Evolutionary conservation across 2,329 filamentous ascomycete species (phyloP).

Genomic region (Sporothrix brunneoviolacea): DNA sequence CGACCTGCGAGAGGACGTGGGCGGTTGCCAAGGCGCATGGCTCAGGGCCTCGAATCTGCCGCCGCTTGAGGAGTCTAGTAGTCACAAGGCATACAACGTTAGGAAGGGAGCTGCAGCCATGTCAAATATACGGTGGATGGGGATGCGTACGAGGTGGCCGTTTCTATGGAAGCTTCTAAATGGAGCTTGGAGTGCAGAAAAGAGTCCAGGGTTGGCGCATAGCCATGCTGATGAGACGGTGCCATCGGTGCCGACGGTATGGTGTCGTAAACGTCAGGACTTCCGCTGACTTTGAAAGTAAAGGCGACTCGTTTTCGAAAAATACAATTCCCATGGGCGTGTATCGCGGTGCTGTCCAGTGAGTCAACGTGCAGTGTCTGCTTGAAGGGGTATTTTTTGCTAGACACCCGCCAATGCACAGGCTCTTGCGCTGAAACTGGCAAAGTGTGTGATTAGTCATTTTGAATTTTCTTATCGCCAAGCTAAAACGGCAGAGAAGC

Average conservation of each 20-base stretch:
- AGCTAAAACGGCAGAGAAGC: not conserved
- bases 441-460: too few relatives aligned
- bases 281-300: too few relatives aligned
- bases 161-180: slow-evolving; percentile 77
- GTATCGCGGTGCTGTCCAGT: not conserved
- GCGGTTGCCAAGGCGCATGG: slow-evolving; percentile 88
- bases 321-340: too few relatives aligned
- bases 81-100: not conserved
- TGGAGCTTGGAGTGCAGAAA: slow-evolving; percentile 62
- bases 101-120: too few relatives aligned
- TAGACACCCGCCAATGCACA: too few relatives aligned
- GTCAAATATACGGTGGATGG: slow-evolving; percentile 23
- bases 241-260: slow-evolving; percentile 41
- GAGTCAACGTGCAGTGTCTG: not conserved
- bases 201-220: slow-evolving; percentile 67
- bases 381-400: not conserved
- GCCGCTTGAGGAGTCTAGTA: slow-evolving; percentile 74
- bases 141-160: slow-evolving; percentile 62
- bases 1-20: slow-evolving; percentile 78
- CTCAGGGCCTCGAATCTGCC: slow-evolving; percentile 82
- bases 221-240: slow-evolving; percentile 38
- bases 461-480: not conserved
- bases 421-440: too few relatives aligned
- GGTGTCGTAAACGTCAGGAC: not conserved
- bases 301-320: too few relatives aligned